A percentile compares a stretch with the other conserved stretches of the same genome.
Evolutionary conservation across 768 basidiomycete genomes (phyloP).

Genomic region (Pisolithus marmoratus): DNA sequence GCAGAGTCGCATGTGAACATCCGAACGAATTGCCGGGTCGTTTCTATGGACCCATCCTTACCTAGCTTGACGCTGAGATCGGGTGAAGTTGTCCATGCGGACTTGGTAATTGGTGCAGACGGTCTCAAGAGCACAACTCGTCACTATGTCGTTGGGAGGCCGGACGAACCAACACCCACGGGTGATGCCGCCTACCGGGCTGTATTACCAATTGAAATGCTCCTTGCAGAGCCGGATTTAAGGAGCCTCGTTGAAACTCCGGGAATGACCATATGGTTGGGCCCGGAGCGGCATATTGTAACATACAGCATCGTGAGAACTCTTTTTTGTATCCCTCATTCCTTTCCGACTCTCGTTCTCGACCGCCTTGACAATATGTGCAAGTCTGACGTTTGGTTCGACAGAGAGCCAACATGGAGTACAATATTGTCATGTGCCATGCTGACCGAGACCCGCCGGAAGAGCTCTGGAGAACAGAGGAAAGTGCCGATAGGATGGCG

Average conservation of each 20-base stretch:
- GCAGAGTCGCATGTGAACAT: constrained; percentile 34
- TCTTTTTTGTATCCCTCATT: too few species aligned
- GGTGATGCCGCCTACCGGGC: constrained; percentile 63
- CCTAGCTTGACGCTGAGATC: constrained; percentile 35
- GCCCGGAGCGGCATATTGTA: constrained; percentile 42
- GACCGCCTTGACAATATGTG: too few species aligned
- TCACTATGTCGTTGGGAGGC: constrained; percentile 42
- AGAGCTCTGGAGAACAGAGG: constrained; percentile 42
- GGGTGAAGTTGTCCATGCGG: constrained; percentile 36
- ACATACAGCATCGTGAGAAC: constrained; percentile 38
- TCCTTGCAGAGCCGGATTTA: constrained; percentile 50
- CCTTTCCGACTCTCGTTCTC: too few species aligned
- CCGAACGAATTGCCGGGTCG: constrained; percentile 31
- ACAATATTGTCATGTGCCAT: constrained; percentile 41
- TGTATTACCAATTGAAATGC: constrained; percentile 37
- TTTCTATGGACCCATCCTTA: constrained; percentile 25
- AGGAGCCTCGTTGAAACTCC: constrained; percentile 42
- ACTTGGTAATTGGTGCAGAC: constrained; percentile 46
- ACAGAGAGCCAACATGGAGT: constrained; percentile 34
- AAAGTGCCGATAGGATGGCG: constrained; percentile 41
- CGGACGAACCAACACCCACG: constrained; percentile 43
- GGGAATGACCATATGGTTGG: constrained; percentile 58
- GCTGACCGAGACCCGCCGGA: constrained; percentile 31
- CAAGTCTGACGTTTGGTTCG: too few species aligned
- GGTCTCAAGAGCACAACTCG: constrained; percentile 49